phyloP scores from a whole-genome alignment of 305 asterid genomes.

The Ajuga reptans region DNA sequence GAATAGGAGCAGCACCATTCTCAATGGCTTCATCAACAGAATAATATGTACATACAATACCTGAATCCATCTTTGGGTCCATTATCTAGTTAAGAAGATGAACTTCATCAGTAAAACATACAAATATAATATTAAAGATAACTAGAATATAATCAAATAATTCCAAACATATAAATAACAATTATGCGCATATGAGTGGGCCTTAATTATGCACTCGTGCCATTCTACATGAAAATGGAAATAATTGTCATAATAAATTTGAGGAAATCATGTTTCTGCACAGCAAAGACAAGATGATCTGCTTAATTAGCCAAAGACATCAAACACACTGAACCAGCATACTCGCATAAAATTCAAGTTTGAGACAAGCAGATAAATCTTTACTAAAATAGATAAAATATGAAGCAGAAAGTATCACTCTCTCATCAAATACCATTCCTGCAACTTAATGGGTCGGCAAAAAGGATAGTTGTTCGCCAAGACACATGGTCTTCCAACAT shows the following conservation, averaged over 20 bases:
- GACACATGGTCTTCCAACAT: no score
- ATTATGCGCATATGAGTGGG: neutral
- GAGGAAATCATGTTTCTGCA: conserved; percentile 1
- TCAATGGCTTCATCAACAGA: conserved; percentile 98
- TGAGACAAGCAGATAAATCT: neutral
- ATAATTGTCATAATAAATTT: neutral
- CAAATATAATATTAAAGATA: conserved; percentile 18
- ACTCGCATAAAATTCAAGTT: neutral
- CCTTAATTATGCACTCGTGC: neutral
- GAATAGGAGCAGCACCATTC: conserved; percentile 92
- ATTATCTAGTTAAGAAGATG: conserved; percentile 53
- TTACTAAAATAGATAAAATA: neutral
- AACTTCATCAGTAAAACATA: conserved; percentile 24
- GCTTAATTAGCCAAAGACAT: neutral
- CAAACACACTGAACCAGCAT: neutral
- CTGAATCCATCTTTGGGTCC: conserved; percentile 99
- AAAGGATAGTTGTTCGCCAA: no score
- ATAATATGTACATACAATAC: conserved; percentile 81
- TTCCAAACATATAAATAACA: neutral
- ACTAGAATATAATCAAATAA: neutral
- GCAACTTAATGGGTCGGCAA: no score
- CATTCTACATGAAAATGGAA: neutral
- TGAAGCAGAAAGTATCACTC: neutral
- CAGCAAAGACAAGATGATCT: conserved; percentile 1
- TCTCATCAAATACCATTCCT: no score